Conservation (phyloP, 2,329 filamentous ascomycete genomes). For the Fusarium sublunatum region DNA sequence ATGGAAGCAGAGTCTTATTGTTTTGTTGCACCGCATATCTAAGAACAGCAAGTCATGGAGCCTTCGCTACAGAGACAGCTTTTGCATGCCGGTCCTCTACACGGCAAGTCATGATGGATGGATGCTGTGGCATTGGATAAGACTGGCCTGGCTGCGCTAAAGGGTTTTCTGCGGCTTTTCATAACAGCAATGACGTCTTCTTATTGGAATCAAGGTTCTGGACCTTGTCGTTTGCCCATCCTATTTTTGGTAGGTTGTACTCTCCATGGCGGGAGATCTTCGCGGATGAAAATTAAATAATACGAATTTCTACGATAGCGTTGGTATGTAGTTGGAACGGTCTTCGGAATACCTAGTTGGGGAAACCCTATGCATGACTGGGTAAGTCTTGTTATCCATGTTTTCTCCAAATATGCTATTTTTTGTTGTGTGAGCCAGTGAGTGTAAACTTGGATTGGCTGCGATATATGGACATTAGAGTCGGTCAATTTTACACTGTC, state of each 20-base stretch:
- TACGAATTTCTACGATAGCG: neutral
- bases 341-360: slow-evolving; percentile 22
- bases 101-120: slow-evolving; percentile 18
- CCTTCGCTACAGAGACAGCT: slow-evolving; percentile 25
- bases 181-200: slow-evolving; percentile 42
- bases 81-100: slow-evolving; percentile 31
- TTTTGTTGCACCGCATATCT: slow-evolving; percentile 17
- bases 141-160: slow-evolving; percentile 27
- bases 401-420: slow-evolving; percentile 21
- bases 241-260: slow-evolving; percentile 11
- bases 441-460: too few relatives aligned
- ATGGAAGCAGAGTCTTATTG: slow-evolving; percentile 8
- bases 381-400: slow-evolving; percentile 24
- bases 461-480: too few relatives aligned
- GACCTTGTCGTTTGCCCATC: slow-evolving; percentile 19
- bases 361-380: slow-evolving; percentile 4
- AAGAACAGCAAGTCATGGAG: slow-evolving; percentile 27
- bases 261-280: neutral
- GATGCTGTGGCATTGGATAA: slow-evolving; percentile 30
- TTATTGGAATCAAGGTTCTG: slow-evolving; percentile 33
- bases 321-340: neutral
- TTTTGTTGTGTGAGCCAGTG: neutral
- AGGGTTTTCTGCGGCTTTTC: slow-evolving; percentile 15
- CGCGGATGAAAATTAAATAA: neutral
- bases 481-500: too few relatives aligned